Evolutionary conservation across 495 filamentous ascomycete genomes (phyloP).

Genomic region (Daldinia bambusicola): DNA sequence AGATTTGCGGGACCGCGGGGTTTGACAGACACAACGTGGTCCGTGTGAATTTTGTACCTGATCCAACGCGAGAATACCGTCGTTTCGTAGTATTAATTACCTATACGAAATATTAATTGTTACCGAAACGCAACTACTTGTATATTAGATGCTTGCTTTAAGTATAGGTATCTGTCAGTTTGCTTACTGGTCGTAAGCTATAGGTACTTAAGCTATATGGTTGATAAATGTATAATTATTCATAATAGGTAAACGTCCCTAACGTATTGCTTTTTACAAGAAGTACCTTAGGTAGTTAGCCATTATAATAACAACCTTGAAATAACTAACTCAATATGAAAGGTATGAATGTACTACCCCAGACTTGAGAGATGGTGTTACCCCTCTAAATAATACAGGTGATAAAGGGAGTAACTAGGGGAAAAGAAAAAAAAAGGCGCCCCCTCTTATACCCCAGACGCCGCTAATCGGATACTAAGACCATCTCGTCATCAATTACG

Average conservation of each 20-base stretch:
- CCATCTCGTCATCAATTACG: background rate
- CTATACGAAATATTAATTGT: background rate
- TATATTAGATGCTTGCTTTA: background rate
- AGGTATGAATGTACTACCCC: background rate
- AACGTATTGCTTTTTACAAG: too few relatives aligned
- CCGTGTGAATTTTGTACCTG: slow-evolving; percentile 9
- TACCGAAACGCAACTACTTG: background rate
- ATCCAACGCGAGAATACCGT: too few relatives aligned
- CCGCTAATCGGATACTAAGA: slow-evolving; percentile 8
- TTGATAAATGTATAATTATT: too few relatives aligned
- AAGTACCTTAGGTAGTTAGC: too few relatives aligned
- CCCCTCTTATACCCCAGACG: slow-evolving; percentile 5
- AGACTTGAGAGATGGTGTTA: background rate
- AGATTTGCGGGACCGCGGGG: slow-evolving; percentile 41
- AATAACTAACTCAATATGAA: too few relatives aligned
- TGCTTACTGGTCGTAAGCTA: too few relatives aligned
- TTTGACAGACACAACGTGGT: slow-evolving; percentile 38
- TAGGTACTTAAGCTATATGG: too few relatives aligned
- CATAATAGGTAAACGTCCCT: too few relatives aligned
- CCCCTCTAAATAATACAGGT: background rate
- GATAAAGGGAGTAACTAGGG: background rate
- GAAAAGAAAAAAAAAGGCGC: slow-evolving; percentile 18
- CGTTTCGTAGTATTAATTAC: background rate
- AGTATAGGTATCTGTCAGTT: background rate
- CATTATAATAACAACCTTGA: too few relatives aligned